Percentiles rank a stretch among this genome's conserved stretches.
Conservation (phyloP, 108 stramenopile genomes). For the Nitzschia sp. region DNA sequence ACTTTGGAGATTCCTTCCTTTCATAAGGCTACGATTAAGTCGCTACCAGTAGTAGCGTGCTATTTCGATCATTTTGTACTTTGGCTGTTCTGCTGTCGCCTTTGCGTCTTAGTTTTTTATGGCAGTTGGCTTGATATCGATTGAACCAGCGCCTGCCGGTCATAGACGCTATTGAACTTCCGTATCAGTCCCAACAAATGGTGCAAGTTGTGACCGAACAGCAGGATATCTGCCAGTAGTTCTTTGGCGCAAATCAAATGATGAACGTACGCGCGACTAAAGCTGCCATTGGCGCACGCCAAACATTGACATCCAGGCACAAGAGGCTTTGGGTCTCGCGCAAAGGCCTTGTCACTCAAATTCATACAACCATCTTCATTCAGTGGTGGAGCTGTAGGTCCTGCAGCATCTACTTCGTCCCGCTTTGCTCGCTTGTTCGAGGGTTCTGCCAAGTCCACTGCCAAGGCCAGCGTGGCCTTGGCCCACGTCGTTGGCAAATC, state of each 20-base stretch:
- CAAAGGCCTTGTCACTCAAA: constrained; percentile 47
- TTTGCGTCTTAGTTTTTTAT: no score
- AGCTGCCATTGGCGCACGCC: constrained; percentile 43
- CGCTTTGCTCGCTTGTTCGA: constrained; percentile 1
- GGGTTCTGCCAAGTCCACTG: background rate
- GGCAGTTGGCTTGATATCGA: constrained; percentile 10
- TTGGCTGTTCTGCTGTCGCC: background rate
- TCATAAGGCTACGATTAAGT: constrained; percentile 14
- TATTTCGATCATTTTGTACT: background rate
- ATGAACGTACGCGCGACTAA: constrained; percentile 78
- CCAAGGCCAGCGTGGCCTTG: constrained; percentile 26
- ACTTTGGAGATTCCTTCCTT: constrained; percentile 68
- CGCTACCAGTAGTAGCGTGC: background rate
- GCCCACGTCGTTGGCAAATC: constrained; percentile 44
- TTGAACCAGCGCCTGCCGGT: constrained; percentile 7
- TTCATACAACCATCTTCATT: constrained; percentile 57
- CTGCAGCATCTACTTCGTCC: background rate
- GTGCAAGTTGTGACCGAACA: constrained; percentile 85
- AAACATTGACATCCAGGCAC: constrained; percentile 61
- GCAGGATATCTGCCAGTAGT: constrained; percentile 77
- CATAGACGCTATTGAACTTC: constrained; percentile 3
- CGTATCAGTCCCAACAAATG: constrained; percentile 49
- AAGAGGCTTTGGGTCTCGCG: constrained; percentile 53
- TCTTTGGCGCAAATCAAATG: constrained; percentile 82
- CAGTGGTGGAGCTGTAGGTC: constrained; percentile 1